Percentiles rank a stretch among this genome's conserved stretches.
These are phyloP conservation scores for Thraustotheca clavata DNA, from an alignment of 352 stramenopile species.

Conservation along the genomic window DNA sequence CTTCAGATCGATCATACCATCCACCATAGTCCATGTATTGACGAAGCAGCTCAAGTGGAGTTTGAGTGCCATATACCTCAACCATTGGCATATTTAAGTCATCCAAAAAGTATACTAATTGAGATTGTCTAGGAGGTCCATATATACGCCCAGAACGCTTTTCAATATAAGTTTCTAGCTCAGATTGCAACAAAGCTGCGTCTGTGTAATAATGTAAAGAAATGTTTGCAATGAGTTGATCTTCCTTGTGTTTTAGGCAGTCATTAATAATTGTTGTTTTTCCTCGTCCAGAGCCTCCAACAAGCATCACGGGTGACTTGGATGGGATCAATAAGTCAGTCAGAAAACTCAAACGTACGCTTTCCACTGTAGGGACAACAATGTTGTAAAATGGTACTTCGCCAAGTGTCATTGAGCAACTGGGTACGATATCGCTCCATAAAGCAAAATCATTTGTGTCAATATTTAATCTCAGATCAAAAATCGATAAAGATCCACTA, in stretches of 20 bases:
- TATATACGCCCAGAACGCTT: constrained; percentile 83
- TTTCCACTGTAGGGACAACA: constrained; percentile 70
- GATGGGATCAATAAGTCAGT: constrained; percentile 44
- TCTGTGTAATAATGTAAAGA: constrained; percentile 87
- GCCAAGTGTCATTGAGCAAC: constrained; percentile 23
- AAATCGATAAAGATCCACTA: constrained; percentile 34
- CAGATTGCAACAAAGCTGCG: constrained; percentile 56
- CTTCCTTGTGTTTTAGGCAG: constrained; percentile 63
- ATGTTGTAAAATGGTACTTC: constrained; percentile 55
- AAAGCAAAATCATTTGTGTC: constrained; percentile 61
- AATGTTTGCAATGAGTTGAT: constrained; percentile 43
- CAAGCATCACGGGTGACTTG: constrained; percentile 54
- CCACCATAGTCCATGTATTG: constrained; percentile 89
- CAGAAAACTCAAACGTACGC: constrained; percentile 52
- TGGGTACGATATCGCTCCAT: constrained; percentile 63
- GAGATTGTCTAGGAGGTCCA: constrained; percentile 66
- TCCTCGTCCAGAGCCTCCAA: constrained; percentile 73
- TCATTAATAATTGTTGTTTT: constrained; percentile 76
- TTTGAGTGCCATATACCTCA: constrained; percentile 87
- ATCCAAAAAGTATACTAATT: constrained; percentile 85
- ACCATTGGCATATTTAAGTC: constrained; percentile 86
- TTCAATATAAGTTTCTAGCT: constrained; percentile 75
- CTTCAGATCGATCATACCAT: constrained; percentile 87
- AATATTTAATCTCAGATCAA: constrained; percentile 75
- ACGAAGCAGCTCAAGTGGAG: constrained; percentile 75